Evolutionary conservation across 2,329 filamentous ascomycete genomes (phyloP), one percentile per base, ranked within the genome.

Genomic region (Xylaria sp.): DNA sequence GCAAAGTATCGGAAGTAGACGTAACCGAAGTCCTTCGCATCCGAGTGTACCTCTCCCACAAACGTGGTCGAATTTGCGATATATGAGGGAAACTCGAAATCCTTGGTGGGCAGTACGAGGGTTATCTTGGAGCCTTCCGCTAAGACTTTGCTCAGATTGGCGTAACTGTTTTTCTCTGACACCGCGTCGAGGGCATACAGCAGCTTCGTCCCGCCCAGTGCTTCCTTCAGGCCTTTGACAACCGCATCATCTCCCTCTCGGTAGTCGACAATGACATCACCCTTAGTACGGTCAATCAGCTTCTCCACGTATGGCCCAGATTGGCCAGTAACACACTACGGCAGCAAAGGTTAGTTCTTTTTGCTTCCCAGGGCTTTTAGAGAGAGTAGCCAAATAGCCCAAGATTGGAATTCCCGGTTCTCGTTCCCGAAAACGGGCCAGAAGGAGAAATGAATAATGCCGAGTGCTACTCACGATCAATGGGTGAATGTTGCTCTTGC

Each of bases 221-320:
- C 2, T 75, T 76, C 61, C 13, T 74, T 69, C 34, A 75, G 71
- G 59, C 70, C 68, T 50, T 68, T 60, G 0, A 82, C 71, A 5
- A 86, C 73, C 2, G 76, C 74, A 0, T 81, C 79, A 49, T 81
- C 75, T 8, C 84, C 84, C 0, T 73, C 65, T 21, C 85, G 81
- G 68, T 88, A 87, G 71, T 88, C 84, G 52, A 88, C 66, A 19
- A 87, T 71, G 0, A 73, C 70, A 62, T 87, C 84, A 38, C 84
- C 83, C 63, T 81, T 81, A 47, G 66, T 68, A 8, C 67, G 66
- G 63, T 84, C 78, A 50, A 87, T 76, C 26, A 85, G 69, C 0
- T 63, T 67, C 65, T 80, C 72, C 2, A 86, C 82, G 59, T 80
- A 80, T 2, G 75, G 62, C 7, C 68, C 68, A 5, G 79, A 80